These are phyloP conservation scores for Aspergillus nidulans DNA, from an alignment of 495 filamentous ascomycete genomes.

Conservation along the genomic window DNA sequence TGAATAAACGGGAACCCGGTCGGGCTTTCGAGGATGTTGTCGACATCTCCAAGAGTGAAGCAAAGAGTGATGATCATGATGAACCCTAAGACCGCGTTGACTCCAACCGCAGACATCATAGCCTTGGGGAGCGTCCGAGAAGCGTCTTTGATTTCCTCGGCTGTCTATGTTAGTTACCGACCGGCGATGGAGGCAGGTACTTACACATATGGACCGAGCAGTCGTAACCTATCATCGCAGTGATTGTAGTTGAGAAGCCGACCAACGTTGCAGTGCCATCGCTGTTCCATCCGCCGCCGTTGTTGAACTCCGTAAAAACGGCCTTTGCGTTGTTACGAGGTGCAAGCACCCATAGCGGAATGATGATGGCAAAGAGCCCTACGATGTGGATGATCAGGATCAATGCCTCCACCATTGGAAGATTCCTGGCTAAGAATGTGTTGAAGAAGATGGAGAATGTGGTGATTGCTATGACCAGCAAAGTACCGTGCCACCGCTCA, in stretches of 20 bases:
- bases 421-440: constrained; percentile 44
- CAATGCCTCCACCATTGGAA: constrained; percentile 54
- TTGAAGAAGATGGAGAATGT: constrained; percentile 52
- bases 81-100: constrained; percentile 50
- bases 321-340: constrained; percentile 39
- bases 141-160: constrained; percentile 56
- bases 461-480: constrained; percentile 52
- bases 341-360: constrained; percentile 53
- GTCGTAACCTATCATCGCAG: constrained; percentile 52
- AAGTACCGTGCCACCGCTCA: constrained; percentile 56
- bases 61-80: constrained; percentile 49
- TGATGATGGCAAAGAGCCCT: constrained; percentile 58
- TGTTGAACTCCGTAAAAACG: constrained; percentile 51
- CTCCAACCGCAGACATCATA: constrained; percentile 44
- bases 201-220: constrained; percentile 54
- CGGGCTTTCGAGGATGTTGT: constrained; percentile 28
- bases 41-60: constrained; percentile 51
- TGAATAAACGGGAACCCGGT: constrained; percentile 52
- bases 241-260: constrained; percentile 49
- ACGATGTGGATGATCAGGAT: constrained; percentile 58
- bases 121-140: constrained; percentile 51
- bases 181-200: constrained; percentile 1
- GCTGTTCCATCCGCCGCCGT: constrained; percentile 53
- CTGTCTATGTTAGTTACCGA: constrained; percentile 17
- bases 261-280: constrained; percentile 51